phyloP scores from a whole-genome alignment of 768 basidiomycete genomes.

The Russula sp. region DNA sequence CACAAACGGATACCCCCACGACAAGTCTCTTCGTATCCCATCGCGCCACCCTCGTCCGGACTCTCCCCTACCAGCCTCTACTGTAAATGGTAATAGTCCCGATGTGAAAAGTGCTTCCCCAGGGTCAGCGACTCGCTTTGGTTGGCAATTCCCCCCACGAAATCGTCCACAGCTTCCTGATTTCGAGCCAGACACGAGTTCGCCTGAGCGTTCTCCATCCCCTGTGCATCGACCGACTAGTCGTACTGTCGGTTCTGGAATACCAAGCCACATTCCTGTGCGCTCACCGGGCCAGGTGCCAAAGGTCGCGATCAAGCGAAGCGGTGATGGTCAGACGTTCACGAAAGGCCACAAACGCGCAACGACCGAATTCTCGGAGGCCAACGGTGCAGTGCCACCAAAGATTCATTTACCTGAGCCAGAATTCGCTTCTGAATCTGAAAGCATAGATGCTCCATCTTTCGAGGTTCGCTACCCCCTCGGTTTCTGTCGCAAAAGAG shows the following conservation, averaged over 20 bases:
- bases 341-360: slow-evolving; percentile 35
- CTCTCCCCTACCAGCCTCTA: slow-evolving; percentile 15
- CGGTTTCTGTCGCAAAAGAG: slow-evolving; percentile 29
- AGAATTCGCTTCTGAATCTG: slow-evolving; percentile 10
- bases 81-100: slow-evolving; percentile 13
- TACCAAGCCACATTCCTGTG: slow-evolving; percentile 47
- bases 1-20: slow-evolving; percentile 7
- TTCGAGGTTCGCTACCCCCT: slow-evolving; percentile 28
- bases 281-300: slow-evolving; percentile 40
- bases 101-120: slow-evolving; percentile 14
- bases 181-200: slow-evolving; percentile 40
- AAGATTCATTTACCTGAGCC: slow-evolving; percentile 25
- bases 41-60: slow-evolving; percentile 11
- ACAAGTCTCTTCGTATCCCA: slow-evolving; percentile 1
- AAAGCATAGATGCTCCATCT: background rate
- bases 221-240: slow-evolving; percentile 33
- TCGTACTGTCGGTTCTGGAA: slow-evolving; percentile 32
- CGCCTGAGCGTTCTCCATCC: slow-evolving; percentile 31
- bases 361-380: slow-evolving; percentile 35
- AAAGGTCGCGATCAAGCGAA: slow-evolving; percentile 29
- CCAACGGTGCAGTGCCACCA: slow-evolving; percentile 33
- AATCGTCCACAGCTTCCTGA: slow-evolving; percentile 39
- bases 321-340: slow-evolving; percentile 29
- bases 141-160: slow-evolving; percentile 44
- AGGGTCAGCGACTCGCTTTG: slow-evolving; percentile 35